phyloP scores from a whole-genome alignment of 768 basidiomycete genomes.

The Russula vinacea region DNA sequence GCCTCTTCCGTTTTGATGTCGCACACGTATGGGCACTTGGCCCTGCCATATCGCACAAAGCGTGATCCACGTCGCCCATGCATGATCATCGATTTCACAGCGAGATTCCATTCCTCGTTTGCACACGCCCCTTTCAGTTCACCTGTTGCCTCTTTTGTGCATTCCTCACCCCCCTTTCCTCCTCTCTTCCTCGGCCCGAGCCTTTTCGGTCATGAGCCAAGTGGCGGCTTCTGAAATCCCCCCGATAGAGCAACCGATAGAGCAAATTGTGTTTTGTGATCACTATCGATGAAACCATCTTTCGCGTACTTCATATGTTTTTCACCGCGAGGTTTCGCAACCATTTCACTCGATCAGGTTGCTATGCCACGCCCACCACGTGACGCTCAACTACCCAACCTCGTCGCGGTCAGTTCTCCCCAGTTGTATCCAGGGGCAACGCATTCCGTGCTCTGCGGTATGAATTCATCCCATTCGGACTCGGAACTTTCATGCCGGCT shows the following conservation, averaged over 20 bases:
- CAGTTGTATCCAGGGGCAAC: constrained; percentile 1
- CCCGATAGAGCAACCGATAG: background rate
- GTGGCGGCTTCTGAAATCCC: background rate
- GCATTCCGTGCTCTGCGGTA: background rate
- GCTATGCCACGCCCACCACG: constrained; percentile 20
- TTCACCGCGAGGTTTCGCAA: constrained; percentile 9
- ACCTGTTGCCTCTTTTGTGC: constrained; percentile 1
- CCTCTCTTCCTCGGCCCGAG: background rate
- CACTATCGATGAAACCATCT: constrained; percentile 17
- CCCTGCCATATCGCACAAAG: constrained; percentile 1
- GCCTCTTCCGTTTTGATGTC: background rate
- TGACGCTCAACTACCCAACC: background rate
- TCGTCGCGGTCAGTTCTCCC: background rate
- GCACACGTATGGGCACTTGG: background rate
- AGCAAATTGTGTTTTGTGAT: constrained; percentile 6
- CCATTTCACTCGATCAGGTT: constrained; percentile 25
- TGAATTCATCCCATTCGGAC: background rate
- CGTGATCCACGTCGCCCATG: constrained; percentile 7
- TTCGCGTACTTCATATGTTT: background rate
- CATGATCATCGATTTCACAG: constrained; percentile 16
- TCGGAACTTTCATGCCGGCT: constrained; percentile 2
- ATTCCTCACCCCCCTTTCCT: too few species aligned
- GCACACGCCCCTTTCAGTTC: constrained; percentile 16
- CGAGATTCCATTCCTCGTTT: background rate
- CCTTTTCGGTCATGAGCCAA: constrained; percentile 2